phyloP scores from a whole-genome alignment of 208 protist species.

The Acanthamoeba divionensis region DNA sequence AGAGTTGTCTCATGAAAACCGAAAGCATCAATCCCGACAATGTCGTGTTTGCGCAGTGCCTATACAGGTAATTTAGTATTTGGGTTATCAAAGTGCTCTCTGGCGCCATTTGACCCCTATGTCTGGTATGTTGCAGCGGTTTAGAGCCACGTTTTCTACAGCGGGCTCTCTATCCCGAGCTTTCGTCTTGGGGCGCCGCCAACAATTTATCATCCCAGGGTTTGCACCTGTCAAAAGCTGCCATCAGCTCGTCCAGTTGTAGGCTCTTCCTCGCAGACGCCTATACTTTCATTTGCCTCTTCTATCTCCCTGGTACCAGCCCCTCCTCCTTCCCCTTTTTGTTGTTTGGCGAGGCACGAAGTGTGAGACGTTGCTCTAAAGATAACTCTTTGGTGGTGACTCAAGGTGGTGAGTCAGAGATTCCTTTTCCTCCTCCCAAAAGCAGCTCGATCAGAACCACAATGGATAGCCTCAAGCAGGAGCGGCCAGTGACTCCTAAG shows the following conservation, averaged over 20 bases:
- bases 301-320: background rate
- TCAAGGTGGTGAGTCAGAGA: background rate
- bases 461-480: background rate
- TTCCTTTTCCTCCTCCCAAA: background rate
- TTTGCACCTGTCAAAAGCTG: background rate
- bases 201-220: background rate
- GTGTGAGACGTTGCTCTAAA: background rate
- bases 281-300: constrained; percentile 12
- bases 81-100: background rate
- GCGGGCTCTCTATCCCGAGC: constrained; percentile 4
- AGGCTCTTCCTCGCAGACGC: constrained; percentile 21
- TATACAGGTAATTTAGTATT: constrained; percentile 14
- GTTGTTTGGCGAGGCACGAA: background rate
- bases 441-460: background rate
- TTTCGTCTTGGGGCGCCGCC: background rate
- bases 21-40: background rate
- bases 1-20: constrained; percentile 9
- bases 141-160: constrained; percentile 27
- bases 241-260: background rate
- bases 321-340: background rate
- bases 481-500: background rate
- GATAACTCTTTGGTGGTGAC: background rate
- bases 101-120: background rate
- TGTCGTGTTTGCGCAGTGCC: background rate
- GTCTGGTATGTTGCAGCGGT: background rate